phyloP scores from a whole-genome alignment of 208 protist genomes.

The Tritrichomonas musculus region DNA sequence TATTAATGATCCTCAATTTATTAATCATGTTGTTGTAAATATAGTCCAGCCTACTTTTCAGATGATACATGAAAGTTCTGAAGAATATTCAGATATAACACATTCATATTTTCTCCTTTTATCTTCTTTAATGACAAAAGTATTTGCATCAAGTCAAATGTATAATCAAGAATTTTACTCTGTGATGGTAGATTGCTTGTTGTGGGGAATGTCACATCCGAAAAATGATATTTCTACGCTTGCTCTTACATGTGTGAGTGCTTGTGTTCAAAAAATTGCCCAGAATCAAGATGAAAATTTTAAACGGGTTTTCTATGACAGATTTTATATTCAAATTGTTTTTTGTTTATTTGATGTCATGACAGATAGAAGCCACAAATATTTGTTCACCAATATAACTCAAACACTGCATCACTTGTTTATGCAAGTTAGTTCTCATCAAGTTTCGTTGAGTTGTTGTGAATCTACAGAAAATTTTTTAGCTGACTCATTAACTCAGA shows the following conservation, averaged over 20 bases:
- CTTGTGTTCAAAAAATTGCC: not conserved
- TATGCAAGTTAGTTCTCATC: not conserved
- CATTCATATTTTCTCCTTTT: not conserved
- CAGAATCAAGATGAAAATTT: not conserved
- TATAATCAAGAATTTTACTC: not conserved
- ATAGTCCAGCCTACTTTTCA: not conserved
- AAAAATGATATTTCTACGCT: not conserved
- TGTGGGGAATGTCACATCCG: not conserved
- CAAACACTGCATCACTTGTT: not conserved
- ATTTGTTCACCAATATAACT: not conserved
- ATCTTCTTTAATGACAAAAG: not conserved
- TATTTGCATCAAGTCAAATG: not conserved
- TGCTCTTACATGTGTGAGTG: not conserved
- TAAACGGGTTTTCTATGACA: not conserved
- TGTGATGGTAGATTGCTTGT: not conserved
- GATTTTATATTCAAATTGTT: not conserved
- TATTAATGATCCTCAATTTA: not conserved
- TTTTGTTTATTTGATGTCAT: not conserved
- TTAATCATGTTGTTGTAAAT: not conserved
- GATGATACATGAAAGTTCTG: not conserved
- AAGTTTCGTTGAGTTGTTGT: not conserved
- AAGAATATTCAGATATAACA: not conserved
- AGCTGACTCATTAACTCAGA: not conserved
- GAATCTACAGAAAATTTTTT: not conserved
- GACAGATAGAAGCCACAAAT: not conserved